These are phyloP conservation scores for Lactarius akahatsu DNA, from an alignment of 768 basidiomycete species.

Conservation along the genomic window DNA sequence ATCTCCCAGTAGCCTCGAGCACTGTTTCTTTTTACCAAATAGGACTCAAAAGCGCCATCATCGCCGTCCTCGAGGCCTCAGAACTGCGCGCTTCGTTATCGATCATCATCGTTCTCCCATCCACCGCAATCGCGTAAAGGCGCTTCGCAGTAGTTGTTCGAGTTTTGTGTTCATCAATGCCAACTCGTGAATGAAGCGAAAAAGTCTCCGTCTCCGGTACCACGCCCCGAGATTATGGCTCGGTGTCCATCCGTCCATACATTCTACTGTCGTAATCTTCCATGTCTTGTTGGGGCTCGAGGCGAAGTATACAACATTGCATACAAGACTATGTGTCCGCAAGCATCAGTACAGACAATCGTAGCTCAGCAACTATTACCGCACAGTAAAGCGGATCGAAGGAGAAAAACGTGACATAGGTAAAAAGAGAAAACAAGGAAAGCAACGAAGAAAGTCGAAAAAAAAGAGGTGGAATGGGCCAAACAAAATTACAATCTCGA, in stretches of 20 bases:
- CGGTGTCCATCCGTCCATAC: neutral
- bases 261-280: neutral
- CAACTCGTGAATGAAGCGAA: neutral
- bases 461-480: slow-evolving; percentile 10
- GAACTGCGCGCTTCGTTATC: slow-evolving; percentile 11
- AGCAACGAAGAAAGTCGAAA: neutral
- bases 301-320: slow-evolving; percentile 15
- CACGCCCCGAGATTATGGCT: neutral
- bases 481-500: slow-evolving; percentile 6
- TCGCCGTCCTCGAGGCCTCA: slow-evolving; percentile 15
- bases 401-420: neutral
- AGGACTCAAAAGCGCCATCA: neutral
- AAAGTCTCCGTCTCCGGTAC: neutral
- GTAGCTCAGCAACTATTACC: slow-evolving; percentile 9
- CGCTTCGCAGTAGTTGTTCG: neutral
- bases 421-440: neutral
- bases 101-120: slow-evolving; percentile 5
- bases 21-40: neutral
- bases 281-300: neutral
- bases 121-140: neutral
- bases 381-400: slow-evolving; percentile 12
- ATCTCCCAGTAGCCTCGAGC: neutral
- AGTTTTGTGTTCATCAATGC: neutral
- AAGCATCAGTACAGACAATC: slow-evolving; percentile 15
- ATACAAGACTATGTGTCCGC: slow-evolving; percentile 22